Conservation (phyloP, 164 flowering plant genomes). For the Brasenia schreberi region DNA sequence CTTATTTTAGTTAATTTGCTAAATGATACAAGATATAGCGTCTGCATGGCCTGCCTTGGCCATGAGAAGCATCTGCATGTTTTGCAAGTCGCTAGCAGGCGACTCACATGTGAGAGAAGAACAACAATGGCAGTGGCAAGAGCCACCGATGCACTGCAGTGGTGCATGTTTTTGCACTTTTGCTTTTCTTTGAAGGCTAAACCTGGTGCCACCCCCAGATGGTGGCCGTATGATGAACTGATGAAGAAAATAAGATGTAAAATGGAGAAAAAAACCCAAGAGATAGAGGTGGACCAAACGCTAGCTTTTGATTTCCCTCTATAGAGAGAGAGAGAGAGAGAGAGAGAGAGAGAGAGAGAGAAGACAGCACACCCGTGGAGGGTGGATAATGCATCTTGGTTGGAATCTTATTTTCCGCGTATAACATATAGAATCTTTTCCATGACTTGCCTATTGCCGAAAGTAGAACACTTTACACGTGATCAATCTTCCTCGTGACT, state of each 20-base stretch:
- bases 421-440: too few species aligned
- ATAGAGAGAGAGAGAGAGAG: too few species aligned
- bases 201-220: too few species aligned
- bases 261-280: too few species aligned
- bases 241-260: too few species aligned
- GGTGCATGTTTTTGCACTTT: neutral
- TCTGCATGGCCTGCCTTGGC: neutral
- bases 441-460: neutral
- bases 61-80: neutral
- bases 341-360: too few species aligned
- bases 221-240: too few species aligned
- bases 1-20: too few species aligned
- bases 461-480: neutral
- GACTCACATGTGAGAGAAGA: neutral
- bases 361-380: neutral
- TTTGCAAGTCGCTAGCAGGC: neutral
- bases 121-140: neutral
- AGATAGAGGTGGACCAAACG: too few species aligned
- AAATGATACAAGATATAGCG: too few species aligned
- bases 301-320: too few species aligned
- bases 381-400: neutral
- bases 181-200: neutral
- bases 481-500: neutral
- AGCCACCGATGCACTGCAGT: neutral
- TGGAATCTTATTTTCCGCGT: neutral